phyloP scores from a whole-genome alignment of 2,329 filamentous ascomycete genomes.

The Aspergillus puulaauensis region DNA sequence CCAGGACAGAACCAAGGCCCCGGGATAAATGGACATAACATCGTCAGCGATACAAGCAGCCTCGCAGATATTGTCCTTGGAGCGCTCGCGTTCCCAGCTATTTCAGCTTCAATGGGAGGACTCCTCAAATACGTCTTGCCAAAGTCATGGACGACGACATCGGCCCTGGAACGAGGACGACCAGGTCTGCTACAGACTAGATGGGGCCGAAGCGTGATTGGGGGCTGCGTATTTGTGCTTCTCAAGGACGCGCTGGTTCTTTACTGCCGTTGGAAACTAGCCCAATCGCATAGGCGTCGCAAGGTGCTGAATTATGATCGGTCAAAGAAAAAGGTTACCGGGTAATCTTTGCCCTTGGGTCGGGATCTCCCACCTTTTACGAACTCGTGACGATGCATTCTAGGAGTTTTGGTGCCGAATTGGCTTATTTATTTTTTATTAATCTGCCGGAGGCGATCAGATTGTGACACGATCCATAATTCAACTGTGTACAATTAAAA shows the following conservation, averaged over 20 bases:
- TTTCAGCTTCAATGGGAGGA: conserved; percentile 77
- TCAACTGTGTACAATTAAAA: neutral
- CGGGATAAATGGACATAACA: conserved; percentile 43
- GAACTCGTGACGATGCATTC: conserved; percentile 22
- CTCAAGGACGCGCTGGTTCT: conserved; percentile 68
- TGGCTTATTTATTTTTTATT: neutral
- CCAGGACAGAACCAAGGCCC: conserved; percentile 24
- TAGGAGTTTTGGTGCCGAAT: conserved; percentile 20
- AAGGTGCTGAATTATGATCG: conserved; percentile 49
- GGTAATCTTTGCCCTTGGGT: neutral
- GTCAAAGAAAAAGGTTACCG: conserved; percentile 35
- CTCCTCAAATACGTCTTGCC: conserved; percentile 69
- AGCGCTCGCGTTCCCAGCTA: conserved; percentile 75
- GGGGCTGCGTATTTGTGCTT: conserved; percentile 84
- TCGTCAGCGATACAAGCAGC: conserved; percentile 54
- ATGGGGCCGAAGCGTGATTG: conserved; percentile 86
- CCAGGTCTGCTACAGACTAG: conserved; percentile 74
- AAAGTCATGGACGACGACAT: conserved; percentile 59
- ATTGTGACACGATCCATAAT: neutral
- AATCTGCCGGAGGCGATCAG: neutral
- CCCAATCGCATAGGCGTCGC: conserved; percentile 47
- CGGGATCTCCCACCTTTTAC: conserved; percentile 8
- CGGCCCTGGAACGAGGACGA: conserved; percentile 41
- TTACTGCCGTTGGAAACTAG: conserved; percentile 55
- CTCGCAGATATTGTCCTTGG: conserved; percentile 63